Base-by-base conservation (phyloP, 73 alveolate genomes). In the Paraurostyla sp. region DNA sequence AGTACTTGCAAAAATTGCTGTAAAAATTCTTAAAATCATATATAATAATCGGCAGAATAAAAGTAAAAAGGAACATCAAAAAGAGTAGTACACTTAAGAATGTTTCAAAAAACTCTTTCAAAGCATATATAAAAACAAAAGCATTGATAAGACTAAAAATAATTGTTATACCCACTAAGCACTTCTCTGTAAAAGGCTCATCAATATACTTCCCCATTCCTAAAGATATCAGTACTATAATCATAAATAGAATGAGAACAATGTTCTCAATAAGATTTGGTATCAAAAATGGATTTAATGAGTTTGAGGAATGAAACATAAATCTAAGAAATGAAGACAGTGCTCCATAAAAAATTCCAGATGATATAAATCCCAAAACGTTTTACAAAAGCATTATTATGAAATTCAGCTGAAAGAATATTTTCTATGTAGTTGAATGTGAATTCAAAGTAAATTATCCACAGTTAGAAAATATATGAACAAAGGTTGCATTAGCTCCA, bases 401-500 rank as follows among this genome's bases (percentile, higher is more conserved):
- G 33, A 49, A 75, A 30, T 49, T 75, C 49, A 75, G 6, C 23
- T 13, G 6, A 75, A 20, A 75, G 4, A 75, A 45, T 2, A 30
- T 4, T 46, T 49, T 29, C 57, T 46, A 27, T 7, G 13, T 3
- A 2, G 41, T 46, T 7, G 75, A 16, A 48, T 49, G 71, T 7
- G 49, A 46, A 23, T 71, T 23, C 2, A 23, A 3, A 27, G 46
- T 25, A 20, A 42, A 75, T n/a, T 43, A 25, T 30, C 71, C 71
- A 49, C 46, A 42, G 6, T 32, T 75, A 22, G 40, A 11, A 41
- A 30, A 68, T 41, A 68, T 68, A 68, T 68, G 62, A 68, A 43
- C 7, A 32, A 68, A 41, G 7, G 58, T 68, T 6, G 83, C 83
- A 41, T 41, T 68, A 68, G 94, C 88, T 0, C 95, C 95, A 71